A percentile compares a stretch with the other conserved stretches of the same genome.
Conservation (phyloP, 495 filamentous ascomycete genomes). For the Geoglossum glabrum region DNA sequence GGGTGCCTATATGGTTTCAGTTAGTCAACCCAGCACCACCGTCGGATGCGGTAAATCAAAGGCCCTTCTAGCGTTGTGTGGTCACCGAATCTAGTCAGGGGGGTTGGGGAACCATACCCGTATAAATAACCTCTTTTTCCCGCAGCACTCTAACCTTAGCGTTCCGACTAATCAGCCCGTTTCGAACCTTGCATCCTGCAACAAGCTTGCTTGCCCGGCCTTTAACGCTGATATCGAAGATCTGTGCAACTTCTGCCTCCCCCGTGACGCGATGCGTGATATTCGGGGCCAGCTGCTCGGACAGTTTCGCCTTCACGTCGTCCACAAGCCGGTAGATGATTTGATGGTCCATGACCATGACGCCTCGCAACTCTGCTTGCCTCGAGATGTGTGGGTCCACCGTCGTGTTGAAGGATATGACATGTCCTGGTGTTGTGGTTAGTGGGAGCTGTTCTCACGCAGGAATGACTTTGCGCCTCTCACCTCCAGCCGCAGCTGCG, state of each 20-base stretch:
- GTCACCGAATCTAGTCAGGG: neutral
- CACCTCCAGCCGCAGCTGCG: slow-evolving; percentile 44
- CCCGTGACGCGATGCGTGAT: slow-evolving; percentile 52
- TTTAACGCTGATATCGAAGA: slow-evolving; percentile 69
- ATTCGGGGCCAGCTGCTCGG: slow-evolving; percentile 40
- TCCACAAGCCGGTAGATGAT: slow-evolving; percentile 87
- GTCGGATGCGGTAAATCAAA: neutral
- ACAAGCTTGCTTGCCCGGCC: slow-evolving; percentile 46
- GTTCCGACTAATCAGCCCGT: slow-evolving; percentile 44
- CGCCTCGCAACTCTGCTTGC: slow-evolving; percentile 45
- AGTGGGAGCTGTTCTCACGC: neutral
- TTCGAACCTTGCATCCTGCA: slow-evolving; percentile 75
- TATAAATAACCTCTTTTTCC: slow-evolving; percentile 45
- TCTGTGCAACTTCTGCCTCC: slow-evolving; percentile 67
- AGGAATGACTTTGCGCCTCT: neutral
- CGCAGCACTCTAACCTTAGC: slow-evolving; percentile 53
- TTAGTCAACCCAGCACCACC: neutral
- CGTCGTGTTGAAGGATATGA: slow-evolving; percentile 74
- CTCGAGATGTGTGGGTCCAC: slow-evolving; percentile 46
- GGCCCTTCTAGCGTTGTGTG: neutral
- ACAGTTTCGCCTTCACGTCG: slow-evolving; percentile 50
- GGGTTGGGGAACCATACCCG: slow-evolving; percentile 37
- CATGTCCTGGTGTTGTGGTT: slow-evolving; percentile 18
- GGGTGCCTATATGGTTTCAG: slow-evolving; percentile 33
- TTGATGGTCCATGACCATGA: slow-evolving; percentile 65